Evolutionary conservation across 164 flowering plant genomes (phyloP), one percentile per base, ranked within the genome.

Genomic region (Nymphaea colorata): DNA sequence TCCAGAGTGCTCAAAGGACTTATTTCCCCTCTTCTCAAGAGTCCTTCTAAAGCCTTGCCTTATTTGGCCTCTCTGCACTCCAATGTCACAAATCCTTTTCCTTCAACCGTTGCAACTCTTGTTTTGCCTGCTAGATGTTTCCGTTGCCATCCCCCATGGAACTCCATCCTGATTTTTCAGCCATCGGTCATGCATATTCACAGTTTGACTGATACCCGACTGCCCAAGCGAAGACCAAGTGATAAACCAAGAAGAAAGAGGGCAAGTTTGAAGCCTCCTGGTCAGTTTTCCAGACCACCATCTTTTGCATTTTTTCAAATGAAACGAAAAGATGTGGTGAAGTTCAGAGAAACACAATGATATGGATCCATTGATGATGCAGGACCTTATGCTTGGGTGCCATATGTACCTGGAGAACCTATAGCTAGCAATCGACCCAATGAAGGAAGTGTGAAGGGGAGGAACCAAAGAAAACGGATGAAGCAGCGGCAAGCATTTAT

Each of bases 361-460:
- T 42, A 64, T 64, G 67, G 62, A 64, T 64, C 10, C 57, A 63
- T 44, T 4, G 25, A 62, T 59, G 69, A 76, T 85, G 76, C 81
- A 90, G 98, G 96, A 12, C 96, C 97, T 5, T 85, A 84, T 83
- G 87, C 88, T 15, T 85, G 87, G 88, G 87, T 89, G 42, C 79
- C 79, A 72, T 81, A 78, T 70, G 77, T 72, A 2, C 91, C 90
- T 36, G 91, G 88, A 45, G 79, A 86, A 68, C 87, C 87, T 2
- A 80, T 86, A 62, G 80, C 74, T 66, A 78, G 86, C 2, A 86
- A 77, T 59, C 80, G 74, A 43, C 96, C 98, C 16, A 93, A 89
- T 75, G 86, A 83, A 76, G 90, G 93, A 64, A 87, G 94, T 76
- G 86, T 87, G 62, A 85, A 85, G 73, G 72, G 82, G 44, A 83